Evolutionary conservation across 2,329 filamentous ascomycete species (phyloP), one percentile per base, ranked within the genome.

Genomic region (Lachnellula suecica): DNA sequence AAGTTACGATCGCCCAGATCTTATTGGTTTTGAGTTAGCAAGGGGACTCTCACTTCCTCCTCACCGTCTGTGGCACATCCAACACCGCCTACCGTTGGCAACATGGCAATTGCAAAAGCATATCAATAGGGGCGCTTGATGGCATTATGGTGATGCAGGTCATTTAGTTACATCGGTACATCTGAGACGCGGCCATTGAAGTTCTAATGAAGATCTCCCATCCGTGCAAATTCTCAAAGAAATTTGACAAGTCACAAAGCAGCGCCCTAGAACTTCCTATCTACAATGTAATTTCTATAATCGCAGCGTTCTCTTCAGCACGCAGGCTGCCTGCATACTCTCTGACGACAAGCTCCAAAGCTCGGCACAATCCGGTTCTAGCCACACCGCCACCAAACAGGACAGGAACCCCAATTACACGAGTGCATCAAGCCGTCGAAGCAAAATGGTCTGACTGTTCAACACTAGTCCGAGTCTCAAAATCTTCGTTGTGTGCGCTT

Each of bases 1-100:
- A 54, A 53, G 47, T 44, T 46, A 51, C 22, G 53, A 54, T 57
- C 54, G 37, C 23, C 51, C 31, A 20, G 38, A 27, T 42, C 46
- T 44, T 9, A 40, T 34, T 48, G 37, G 19, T 13, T 23, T 20
- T 19, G 19, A 35, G 31, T 35, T 35, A 35, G 31, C 17, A 35
- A 35, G 4, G 31, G 15, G 31, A 15, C n/a, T n/a, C n/a, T n/a
- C n/a, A n/a, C n/a, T 31, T 15, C 29, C 37, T 10, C 37, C 37
- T 40, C 37, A 22, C 10, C 19, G 37, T 10, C 19, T 19, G 37
- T 40, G 19, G 17, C 31, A 31, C 17, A 17, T 8, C 35, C n/a
- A 19, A 40, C 37, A 40, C 4, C 20, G 4, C 11, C 17, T 40
- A 22, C 15, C 37, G 37, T 38, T 38, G 19, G 15, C 8, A 38